A percentile compares a stretch with the other conserved stretches of the same genome.
Evolutionary conservation across 805 yeast genomes (phyloP).

Genomic region (Metschnikowia sp.): DNA sequence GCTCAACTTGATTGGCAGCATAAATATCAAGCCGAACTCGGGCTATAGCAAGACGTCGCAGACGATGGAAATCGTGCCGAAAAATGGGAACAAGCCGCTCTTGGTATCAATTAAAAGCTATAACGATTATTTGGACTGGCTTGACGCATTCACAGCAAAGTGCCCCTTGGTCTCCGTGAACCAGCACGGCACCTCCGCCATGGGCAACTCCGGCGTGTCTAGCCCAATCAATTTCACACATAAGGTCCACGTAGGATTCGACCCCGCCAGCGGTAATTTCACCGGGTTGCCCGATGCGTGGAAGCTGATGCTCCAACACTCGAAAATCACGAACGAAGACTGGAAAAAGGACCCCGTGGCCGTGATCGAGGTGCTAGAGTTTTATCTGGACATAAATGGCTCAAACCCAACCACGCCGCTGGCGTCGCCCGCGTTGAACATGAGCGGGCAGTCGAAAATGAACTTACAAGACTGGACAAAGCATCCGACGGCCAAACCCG

Average conservation of each 20-base stretch:
- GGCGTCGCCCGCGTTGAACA: constrained; percentile 23
- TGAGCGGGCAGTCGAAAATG: constrained; percentile 16
- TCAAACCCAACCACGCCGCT: constrained; percentile 35
- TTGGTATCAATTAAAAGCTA: constrained; percentile 74
- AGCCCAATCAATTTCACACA: constrained; percentile 94
- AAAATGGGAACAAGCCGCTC: constrained; percentile 54
- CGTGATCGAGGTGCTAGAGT: constrained; percentile 57
- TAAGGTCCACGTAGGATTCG: constrained; percentile 84
- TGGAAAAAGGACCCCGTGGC: constrained; percentile 64
- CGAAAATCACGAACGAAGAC: constrained; percentile 59
- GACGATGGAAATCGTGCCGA: constrained; percentile 74
- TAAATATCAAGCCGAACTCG: constrained; percentile 58
- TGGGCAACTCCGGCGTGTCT: constrained; percentile 58
- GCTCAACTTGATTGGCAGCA: constrained; percentile 33
- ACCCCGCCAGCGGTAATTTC: constrained; percentile 65
- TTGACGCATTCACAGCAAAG: constrained; percentile 78
- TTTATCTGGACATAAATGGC: constrained; percentile 47
- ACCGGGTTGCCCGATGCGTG: constrained; percentile 58
- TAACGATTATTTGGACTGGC: constrained; percentile 82
- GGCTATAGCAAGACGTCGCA: constrained; percentile 42
- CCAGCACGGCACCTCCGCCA: constrained; percentile 17
- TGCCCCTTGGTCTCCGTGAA: constrained; percentile 57
- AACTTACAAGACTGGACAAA: constrained; percentile 45
- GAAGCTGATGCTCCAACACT: constrained; percentile 53
- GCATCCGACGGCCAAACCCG: constrained; percentile 21